phyloP scores from a whole-genome alignment of 352 stramenopile species.

The Phytophthora agathidicida region DNA sequence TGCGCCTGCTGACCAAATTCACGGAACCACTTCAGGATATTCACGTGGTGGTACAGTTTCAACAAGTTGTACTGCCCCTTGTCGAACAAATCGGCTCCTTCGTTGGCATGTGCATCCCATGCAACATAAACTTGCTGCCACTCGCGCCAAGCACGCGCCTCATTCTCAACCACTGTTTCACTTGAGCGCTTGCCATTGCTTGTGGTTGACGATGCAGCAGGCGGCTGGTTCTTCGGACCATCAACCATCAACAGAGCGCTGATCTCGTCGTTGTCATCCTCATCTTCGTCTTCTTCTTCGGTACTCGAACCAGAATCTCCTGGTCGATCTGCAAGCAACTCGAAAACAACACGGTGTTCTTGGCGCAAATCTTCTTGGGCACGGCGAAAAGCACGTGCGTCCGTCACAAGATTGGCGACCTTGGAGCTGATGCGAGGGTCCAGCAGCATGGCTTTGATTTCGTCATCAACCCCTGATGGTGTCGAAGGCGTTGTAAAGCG shows the following conservation, averaged over 20 bases:
- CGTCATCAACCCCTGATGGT: constrained; percentile 13
- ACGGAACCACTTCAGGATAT: constrained; percentile 48
- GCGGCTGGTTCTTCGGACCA: constrained; percentile 36
- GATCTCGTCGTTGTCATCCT: constrained; percentile 41
- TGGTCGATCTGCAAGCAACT: constrained; percentile 26
- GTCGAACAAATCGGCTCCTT: constrained; percentile 37
- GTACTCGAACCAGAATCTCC: background rate
- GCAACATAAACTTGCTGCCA: constrained; percentile 44
- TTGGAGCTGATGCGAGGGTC: constrained; percentile 48
- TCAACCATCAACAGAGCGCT: constrained; percentile 43
- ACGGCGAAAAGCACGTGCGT: constrained; percentile 20
- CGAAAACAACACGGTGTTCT: constrained; percentile 39
- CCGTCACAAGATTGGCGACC: constrained; percentile 29
- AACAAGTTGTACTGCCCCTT: constrained; percentile 51
- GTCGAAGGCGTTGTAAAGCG: constrained; percentile 20
- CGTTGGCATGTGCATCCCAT: constrained; percentile 34
- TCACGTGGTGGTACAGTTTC: constrained; percentile 47
- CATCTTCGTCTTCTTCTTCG: constrained; percentile 15
- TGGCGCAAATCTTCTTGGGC: constrained; percentile 36
- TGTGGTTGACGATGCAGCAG: constrained; percentile 16
- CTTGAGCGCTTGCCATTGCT: constrained; percentile 17
- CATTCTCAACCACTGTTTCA: constrained; percentile 21
- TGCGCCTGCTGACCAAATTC: constrained; percentile 34
- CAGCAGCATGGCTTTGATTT: constrained; percentile 50
- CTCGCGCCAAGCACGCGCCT: constrained; percentile 40